Conservation (phyloP, 306 rosid genomes). For the Prunus davidiana region DNA sequence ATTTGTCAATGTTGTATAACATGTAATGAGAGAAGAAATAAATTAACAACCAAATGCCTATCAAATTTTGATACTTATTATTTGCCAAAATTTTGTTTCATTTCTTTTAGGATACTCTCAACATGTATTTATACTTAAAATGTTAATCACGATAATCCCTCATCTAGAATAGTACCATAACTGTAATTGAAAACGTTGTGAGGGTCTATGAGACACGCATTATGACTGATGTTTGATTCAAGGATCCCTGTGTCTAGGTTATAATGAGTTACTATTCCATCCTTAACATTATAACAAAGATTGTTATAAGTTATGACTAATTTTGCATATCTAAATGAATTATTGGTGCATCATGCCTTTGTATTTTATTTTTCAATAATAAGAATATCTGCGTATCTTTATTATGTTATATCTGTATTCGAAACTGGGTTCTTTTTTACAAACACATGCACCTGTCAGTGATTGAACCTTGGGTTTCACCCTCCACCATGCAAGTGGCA, state of each 20-base stretch:
- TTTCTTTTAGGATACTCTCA: not conserved
- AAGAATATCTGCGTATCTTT: too few relatives aligned
- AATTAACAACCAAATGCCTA: not conserved
- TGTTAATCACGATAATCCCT: not conserved
- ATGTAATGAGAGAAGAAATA: not conserved
- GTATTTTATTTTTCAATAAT: too few relatives aligned
- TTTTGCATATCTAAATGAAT: too few relatives aligned
- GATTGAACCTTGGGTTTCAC: too few relatives aligned
- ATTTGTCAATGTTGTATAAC: too few relatives aligned
- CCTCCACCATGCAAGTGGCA: too few relatives aligned
- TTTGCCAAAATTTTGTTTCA: not conserved
- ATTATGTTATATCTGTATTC: too few relatives aligned
- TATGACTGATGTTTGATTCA: not conserved
- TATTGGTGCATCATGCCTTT: too few relatives aligned
- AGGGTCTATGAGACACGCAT: not conserved
- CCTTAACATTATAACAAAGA: not conserved
- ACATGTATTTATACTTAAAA: not conserved
- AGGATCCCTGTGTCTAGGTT: not conserved
- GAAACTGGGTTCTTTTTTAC: not conserved
- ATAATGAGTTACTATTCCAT: not conserved
- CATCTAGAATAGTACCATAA: not conserved
- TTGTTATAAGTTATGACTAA: too few relatives aligned
- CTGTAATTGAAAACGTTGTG: not conserved
- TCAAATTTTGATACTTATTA: not conserved
- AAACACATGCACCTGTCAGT: too few relatives aligned